These are phyloP conservation scores for Fragaria ananassa DNA, from an alignment of 306 rosid genomes.

Conservation along the genomic window DNA sequence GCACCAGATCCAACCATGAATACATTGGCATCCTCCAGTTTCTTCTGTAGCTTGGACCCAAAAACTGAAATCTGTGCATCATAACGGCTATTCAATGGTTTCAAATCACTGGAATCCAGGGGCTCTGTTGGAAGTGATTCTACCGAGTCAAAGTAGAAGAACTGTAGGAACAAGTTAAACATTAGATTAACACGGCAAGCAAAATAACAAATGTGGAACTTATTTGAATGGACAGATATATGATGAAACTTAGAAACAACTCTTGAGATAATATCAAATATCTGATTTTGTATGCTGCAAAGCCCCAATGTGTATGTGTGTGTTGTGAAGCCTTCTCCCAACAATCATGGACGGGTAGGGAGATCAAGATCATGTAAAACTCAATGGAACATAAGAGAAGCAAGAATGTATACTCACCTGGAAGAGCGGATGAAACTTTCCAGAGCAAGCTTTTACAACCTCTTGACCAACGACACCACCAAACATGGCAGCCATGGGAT, in stretches of 20 bases:
- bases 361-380: neutral
- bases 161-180: slow-evolving; percentile 47
- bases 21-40: slow-evolving; percentile 72
- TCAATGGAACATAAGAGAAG: neutral
- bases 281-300: neutral
- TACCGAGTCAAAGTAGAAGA: slow-evolving; percentile 88
- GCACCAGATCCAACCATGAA: slow-evolving; percentile 99
- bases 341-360: neutral
- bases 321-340: neutral
- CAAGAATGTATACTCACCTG: slow-evolving; percentile 47
- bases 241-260: neutral
- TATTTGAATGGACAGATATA: neutral
- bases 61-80: slow-evolving; percentile 98
- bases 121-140: slow-evolving; percentile 93
- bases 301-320: neutral
- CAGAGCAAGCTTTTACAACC: slow-evolving; percentile 96
- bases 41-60: slow-evolving; percentile 85
- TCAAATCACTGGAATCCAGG: slow-evolving; percentile 66
- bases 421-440: slow-evolving; percentile 91
- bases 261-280: neutral
- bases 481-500: slow-evolving; percentile 98
- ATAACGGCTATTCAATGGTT: slow-evolving; percentile 78
- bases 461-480: slow-evolving; percentile 99
- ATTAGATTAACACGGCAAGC: slow-evolving; percentile 21
- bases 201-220: neutral